Conservation (phyloP, 73 alveolate genomes). For the Paramecium caudatum region DNA sequence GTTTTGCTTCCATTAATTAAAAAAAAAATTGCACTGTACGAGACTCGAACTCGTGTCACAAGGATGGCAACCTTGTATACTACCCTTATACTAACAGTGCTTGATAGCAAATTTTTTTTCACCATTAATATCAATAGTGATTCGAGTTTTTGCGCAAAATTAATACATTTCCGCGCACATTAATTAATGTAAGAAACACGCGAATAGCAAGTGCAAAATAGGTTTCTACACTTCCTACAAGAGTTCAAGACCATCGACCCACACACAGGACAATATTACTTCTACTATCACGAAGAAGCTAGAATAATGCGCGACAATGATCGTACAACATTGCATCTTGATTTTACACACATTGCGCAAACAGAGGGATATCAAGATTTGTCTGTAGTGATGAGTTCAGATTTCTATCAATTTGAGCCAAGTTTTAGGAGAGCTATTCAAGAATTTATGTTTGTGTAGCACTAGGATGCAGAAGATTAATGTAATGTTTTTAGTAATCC, state of each 20-base stretch:
- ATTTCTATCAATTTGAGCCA: slow-evolving; percentile 52
- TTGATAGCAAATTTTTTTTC: too few relatives aligned
- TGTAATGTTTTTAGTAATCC: neutral
- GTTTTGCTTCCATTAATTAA: too few relatives aligned
- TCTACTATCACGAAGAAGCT: slow-evolving; percentile 27
- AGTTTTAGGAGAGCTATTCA: slow-evolving; percentile 59
- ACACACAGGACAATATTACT: neutral
- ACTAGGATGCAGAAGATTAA: slow-evolving; percentile 48
- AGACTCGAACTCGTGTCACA: slow-evolving; percentile 80
- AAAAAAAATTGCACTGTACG: slow-evolving; percentile 75
- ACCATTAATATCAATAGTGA: neutral
- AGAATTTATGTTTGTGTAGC: slow-evolving; percentile 16
- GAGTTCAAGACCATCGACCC: slow-evolving; percentile 29
- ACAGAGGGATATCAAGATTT: slow-evolving; percentile 35
- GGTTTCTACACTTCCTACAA: slow-evolving; percentile 9
- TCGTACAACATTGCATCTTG: slow-evolving; percentile 24
- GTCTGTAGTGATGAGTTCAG: neutral
- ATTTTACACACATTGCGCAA: neutral
- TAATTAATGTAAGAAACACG: slow-evolving; percentile 35
- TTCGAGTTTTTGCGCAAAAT: too few relatives aligned
- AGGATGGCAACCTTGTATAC: slow-evolving; percentile 78
- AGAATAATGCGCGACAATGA: neutral
- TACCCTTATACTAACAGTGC: slow-evolving; percentile 79
- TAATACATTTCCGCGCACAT: neutral
- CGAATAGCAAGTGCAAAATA: slow-evolving; percentile 24